Conservation (phyloP, 495 filamentous ascomycete species). For the Stereocaulon alpinum region DNA sequence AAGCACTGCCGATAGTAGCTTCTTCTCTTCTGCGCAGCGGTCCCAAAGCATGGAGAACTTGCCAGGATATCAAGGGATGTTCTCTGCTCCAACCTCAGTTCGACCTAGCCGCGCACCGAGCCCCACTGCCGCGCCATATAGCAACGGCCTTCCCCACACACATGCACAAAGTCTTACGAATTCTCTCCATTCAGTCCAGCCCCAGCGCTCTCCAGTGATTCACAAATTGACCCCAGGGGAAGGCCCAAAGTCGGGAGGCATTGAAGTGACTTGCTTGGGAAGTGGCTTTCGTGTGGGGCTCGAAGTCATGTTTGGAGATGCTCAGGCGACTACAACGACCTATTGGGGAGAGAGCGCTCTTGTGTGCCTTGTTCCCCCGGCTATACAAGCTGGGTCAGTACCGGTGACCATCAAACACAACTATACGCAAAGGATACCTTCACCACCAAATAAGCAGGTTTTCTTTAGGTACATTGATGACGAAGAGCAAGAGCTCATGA, state of each 20-base stretch:
- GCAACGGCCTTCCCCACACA: conserved; percentile 6
- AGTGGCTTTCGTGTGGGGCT: conserved; percentile 68
- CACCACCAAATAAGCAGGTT: conserved; percentile 44
- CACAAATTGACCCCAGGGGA: conserved; percentile 72
- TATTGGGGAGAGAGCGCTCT: conserved; percentile 74
- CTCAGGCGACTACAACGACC: conserved; percentile 64
- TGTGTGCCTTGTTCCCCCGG: conserved; percentile 76
- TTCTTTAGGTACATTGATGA: conserved; percentile 76
- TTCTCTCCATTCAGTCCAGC: conserved; percentile 30
- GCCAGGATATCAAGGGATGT: conserved; percentile 42
- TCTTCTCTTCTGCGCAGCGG: conserved; percentile 41
- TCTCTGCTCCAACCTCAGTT: conserved; percentile 56
- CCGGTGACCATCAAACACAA: conserved; percentile 62
- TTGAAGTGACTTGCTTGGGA: conserved; percentile 76
- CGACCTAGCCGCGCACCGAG: conserved; percentile 43
- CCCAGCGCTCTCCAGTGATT: conserved; percentile 45
- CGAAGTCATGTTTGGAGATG: conserved; percentile 79
- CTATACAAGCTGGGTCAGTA: conserved; percentile 56
- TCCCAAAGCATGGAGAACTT: conserved; percentile 48
- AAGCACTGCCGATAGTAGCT: conserved; percentile 43
- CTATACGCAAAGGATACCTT: conserved; percentile 37
- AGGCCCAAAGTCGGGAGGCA: conserved; percentile 70
- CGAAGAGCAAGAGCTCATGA: conserved; percentile 60
- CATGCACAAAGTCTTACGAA: conserved; percentile 28
- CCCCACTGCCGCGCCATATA: conserved; percentile 39